Evolutionary conservation across 1,284 basidiomycete species (phyloP), one percentile per base, ranked within the genome.

Genomic region (Ceratobasidium sp.): DNA sequence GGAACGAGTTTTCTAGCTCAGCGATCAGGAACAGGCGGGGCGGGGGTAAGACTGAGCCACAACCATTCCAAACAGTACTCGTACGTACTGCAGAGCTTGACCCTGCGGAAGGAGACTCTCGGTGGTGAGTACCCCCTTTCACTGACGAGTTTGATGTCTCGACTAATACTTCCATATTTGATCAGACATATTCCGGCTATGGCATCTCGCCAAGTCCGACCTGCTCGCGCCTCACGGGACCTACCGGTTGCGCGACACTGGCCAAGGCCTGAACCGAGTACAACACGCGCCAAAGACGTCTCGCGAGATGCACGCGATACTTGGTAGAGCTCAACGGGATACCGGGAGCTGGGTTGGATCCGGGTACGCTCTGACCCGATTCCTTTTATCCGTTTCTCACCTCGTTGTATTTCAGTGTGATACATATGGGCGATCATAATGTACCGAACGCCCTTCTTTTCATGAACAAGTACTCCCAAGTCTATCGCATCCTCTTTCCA

Each of bases 381-480:
- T n/a, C n/a, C n/a, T n/a, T n/a, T n/a, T n/a, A n/a, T n/a, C n/a
- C n/a, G n/a, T n/a, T n/a, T n/a, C n/a, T n/a, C n/a, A n/a, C n/a
- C n/a, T n/a, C n/a, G n/a, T n/a, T n/a, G n/a, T n/a, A n/a, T n/a
- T n/a, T n/a, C 40, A 71, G 66, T 63, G 78, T 81, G 18, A 72
- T 82, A 33, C 79, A 81, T 60, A 69, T 80, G 73, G 82, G 82
- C 46, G 94, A 95, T 82, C 94, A 95, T 86, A 95, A 95, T 82
- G 94, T 95, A n/a, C 94, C 94, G 1, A 95, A 95, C 82, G 92
- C 94, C 2, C 87, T 94, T 78, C 90, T 94, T 86, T 95, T 94
- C 87, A 93, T 94, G 69, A 91, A 95, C 88, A 95, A 95, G 84
- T 95, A 95, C 85, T 94, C 93, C 13, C 94, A 95, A 83, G 93